A percentile compares a stretch with the other conserved stretches of the same genome.
Evolutionary conservation across 495 filamentous ascomycete species (phyloP).

Genomic region (Aspergillus panamensis): DNA sequence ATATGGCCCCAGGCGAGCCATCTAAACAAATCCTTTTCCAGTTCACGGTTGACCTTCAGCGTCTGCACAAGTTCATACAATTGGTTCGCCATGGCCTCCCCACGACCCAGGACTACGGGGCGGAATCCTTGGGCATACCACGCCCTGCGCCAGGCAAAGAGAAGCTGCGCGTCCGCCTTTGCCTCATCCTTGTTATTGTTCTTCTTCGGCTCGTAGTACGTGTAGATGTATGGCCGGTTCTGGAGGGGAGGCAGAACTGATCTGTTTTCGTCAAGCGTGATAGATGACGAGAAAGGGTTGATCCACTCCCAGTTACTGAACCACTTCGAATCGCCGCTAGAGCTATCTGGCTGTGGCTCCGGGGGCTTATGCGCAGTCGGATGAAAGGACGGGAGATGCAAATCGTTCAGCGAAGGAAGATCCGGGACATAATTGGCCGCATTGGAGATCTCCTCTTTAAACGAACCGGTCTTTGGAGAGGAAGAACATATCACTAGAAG

Average conservation of each 20-base stretch:
- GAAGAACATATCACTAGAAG: conserved; percentile 47
- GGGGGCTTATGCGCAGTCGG: conserved; percentile 72
- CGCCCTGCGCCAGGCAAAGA: conserved; percentile 85
- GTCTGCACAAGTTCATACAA: conserved; percentile 62
- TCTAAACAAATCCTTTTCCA: conserved; percentile 71
- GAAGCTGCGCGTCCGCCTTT: conserved; percentile 70
- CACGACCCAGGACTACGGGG: conserved; percentile 73
- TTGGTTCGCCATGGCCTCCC: conserved; percentile 82
- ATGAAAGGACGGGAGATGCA: conserved; percentile 52
- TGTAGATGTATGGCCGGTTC: conserved; percentile 78
- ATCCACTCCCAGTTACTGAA: conserved; percentile 85
- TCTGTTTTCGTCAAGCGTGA: conserved; percentile 81
- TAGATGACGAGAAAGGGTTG: conserved; percentile 79
- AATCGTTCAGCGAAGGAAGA: conserved; percentile 37
- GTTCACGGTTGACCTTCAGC: conserved; percentile 46
- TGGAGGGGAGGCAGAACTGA: conserved; percentile 80
- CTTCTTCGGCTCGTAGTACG: conserved; percentile 74
- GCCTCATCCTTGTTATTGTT: conserved; percentile 57
- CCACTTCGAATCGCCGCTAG: conserved; percentile 76
- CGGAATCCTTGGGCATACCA: conserved; percentile 94
- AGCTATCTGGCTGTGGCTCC: conserved; percentile 75
- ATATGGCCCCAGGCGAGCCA: conserved; percentile 95
- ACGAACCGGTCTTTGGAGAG: conserved; percentile 32
- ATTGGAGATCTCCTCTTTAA: conserved; percentile 23
- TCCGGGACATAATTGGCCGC: conserved; percentile 40